Evolutionary conservation across 257 asterid genomes (phyloP), one percentile per base, ranked within the genome.

Genomic region (Gentiana macrophylla): DNA sequence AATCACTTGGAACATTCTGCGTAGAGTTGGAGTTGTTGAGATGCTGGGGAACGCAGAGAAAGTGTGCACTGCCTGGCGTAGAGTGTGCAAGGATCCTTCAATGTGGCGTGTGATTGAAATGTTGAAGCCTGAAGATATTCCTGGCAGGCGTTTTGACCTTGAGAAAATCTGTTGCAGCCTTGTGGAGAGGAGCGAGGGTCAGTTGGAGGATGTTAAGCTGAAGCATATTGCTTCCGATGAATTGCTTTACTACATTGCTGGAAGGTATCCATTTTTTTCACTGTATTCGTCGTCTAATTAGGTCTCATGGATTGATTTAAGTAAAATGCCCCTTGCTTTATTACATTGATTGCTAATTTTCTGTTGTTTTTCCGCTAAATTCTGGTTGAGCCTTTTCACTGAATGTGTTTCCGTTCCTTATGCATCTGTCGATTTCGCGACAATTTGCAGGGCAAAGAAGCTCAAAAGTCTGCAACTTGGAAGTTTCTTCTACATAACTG

Each of bases 11-110:
- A 24, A 24, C 24, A 24, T 24, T 24, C 24, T 24, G 24, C 24
- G 24, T 24, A 24, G 24, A 24, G 24, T 24, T 24, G 24, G 24
- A 24, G 24, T 24, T 24, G 24, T 24, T 24, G 24, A 24, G 24
- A 24, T 24, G 24, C 24, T 24, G 24, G 24, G 24, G 24, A 24
- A 24, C 24, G 24, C 24, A 24, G 24, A 24, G 70, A 57, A 12
- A 32, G 92, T 79, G 34, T 79, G 91, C 52, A 60, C 60, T 3
- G 47, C 69, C 4, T 82, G 91, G 91, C 65, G 66, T 35, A 65
- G 70, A 53, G 73, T 79, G 53, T 77, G 84, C 70, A 63, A 50
- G 53, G 79, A 79, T 10, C 70, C 79, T 10, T 49, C 80, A 53
- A 77, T 75, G 65, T 71, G 72, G 72, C 55, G 69, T 35, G 64